Conservation (phyloP, 331 rosid species). For the Dryas integrifolia region DNA sequence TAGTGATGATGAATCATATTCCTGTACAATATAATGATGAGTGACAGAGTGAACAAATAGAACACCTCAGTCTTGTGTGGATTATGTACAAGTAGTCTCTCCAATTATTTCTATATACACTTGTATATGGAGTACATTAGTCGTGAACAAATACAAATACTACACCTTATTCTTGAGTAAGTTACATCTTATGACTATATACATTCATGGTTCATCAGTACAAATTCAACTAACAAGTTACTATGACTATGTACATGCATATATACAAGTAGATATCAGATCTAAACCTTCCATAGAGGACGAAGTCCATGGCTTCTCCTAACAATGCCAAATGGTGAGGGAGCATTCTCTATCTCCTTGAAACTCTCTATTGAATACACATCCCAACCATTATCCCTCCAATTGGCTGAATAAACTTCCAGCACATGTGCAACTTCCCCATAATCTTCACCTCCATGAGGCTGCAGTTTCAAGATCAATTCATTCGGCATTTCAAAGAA, state of each 20-base stretch:
- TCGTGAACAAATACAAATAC: constrained; percentile 7
- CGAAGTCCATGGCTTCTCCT: constrained; percentile 43
- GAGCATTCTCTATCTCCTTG: constrained; percentile 36
- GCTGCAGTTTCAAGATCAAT: constrained; percentile 42
- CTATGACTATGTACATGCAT: neutral
- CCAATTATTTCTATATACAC: neutral
- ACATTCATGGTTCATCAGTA: neutral
- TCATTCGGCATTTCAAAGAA: constrained; percentile 57
- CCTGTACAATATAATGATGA: no score
- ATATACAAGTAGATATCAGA: neutral
- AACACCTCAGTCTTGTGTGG: no score
- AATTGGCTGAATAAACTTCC: constrained; percentile 49
- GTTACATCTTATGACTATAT: neutral
- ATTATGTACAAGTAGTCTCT: neutral
- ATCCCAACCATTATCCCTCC: constrained; percentile 67
- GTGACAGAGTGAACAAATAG: no score
- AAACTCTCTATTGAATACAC: constrained; percentile 43
- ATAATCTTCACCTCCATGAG: constrained; percentile 38
- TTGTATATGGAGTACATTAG: neutral
- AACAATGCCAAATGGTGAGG: constrained; percentile 32
- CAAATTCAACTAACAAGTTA: neutral
- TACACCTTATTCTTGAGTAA: constrained; percentile 11
- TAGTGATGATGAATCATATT: no score
- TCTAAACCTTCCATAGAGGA: constrained; percentile 27
- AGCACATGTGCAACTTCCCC: constrained; percentile 48